A percentile compares a stretch with the other conserved stretches of the same genome.
phyloP scores from a whole-genome alignment of 2,329 filamentous ascomycete species.

The Chrysoporthe austroafricana region DNA sequence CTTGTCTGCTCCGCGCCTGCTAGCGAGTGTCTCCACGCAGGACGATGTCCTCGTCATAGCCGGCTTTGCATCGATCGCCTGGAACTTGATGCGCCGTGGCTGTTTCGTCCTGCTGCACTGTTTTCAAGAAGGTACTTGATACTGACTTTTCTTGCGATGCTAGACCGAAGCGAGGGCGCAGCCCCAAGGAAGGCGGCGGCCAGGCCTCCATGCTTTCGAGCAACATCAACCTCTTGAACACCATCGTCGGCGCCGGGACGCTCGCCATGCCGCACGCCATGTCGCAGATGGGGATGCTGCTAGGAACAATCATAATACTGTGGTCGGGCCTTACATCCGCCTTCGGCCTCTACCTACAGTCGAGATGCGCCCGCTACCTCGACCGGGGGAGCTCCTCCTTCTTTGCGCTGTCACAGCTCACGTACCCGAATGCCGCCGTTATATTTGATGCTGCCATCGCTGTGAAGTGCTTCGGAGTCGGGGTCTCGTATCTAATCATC shows the following conservation, averaged over 20 bases:
- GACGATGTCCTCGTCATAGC: neutral
- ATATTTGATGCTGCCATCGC: slow-evolving; percentile 96
- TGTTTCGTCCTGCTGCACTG: neutral
- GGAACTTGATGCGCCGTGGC: neutral
- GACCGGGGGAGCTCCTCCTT: slow-evolving; percentile 89
- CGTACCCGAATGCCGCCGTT: slow-evolving; percentile 93
- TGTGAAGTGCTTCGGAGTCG: slow-evolving; percentile 97
- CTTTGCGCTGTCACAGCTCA: slow-evolving; percentile 95
- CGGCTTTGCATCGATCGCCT: neutral
- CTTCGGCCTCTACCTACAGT: slow-evolving; percentile 94
- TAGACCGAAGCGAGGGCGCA: slow-evolving; percentile 60
- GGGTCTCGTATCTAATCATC: slow-evolving; percentile 96
- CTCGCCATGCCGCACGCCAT: slow-evolving; percentile 95
- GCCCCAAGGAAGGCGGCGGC: slow-evolving; percentile 76
- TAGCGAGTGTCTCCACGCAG: neutral
- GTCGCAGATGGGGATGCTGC: slow-evolving; percentile 90
- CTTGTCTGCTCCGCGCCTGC: neutral
- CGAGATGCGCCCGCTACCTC: slow-evolving; percentile 88
- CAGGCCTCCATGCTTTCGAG: slow-evolving; percentile 89
- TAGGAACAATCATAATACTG: slow-evolving; percentile 81
- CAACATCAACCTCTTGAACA: slow-evolving; percentile 94
- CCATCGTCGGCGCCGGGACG: slow-evolving; percentile 92
- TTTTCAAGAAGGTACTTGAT: neutral
- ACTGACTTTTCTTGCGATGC: slow-evolving; percentile 18
- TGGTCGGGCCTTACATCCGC: slow-evolving; percentile 90